Conservation (phyloP, 2,329 filamentous ascomycete genomes). For the Dactylellina haptotyla region DNA sequence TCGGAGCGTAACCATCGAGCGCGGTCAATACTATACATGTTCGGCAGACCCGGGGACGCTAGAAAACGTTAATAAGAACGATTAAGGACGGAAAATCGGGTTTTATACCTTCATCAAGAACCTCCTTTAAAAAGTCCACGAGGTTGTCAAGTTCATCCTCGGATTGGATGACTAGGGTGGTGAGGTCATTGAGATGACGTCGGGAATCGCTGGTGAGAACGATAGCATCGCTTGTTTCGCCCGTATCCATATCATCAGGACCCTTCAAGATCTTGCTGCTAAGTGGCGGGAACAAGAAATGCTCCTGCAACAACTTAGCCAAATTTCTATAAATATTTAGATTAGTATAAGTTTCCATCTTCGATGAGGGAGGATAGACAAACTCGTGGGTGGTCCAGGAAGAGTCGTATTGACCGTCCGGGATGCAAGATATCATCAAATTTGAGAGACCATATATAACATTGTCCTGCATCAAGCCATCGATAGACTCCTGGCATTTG, state of each 20-base stretch:
- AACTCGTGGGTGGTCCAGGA: conserved; percentile 33
- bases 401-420: conserved; percentile 21
- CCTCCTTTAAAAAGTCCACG: conserved; percentile 49
- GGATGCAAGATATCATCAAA: conserved; percentile 37
- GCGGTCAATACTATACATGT: conserved; percentile 56
- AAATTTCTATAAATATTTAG: conserved; percentile 13
- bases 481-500: conserved; percentile 47
- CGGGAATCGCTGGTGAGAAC: conserved; percentile 62
- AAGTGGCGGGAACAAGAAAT: conserved; percentile 38
- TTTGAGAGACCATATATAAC: conserved; percentile 43
- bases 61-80: conserved; percentile 58
- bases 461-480: conserved; percentile 42
- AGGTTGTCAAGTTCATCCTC: conserved; percentile 12
- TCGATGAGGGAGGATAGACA: background rate
- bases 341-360: background rate
- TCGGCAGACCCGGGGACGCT: conserved; percentile 54
- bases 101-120: conserved; percentile 55
- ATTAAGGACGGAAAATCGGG: background rate
- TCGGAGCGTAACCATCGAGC: conserved; percentile 67
- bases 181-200: conserved; percentile 17
- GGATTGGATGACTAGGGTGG: conserved; percentile 32
- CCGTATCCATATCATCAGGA: conserved; percentile 37
- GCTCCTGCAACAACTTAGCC: conserved; percentile 33
- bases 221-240: conserved; percentile 72
- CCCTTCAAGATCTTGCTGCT: conserved; percentile 4